Conservation (phyloP, 2,329 filamentous ascomycete genomes). For the Microcyclospora pomicola region DNA sequence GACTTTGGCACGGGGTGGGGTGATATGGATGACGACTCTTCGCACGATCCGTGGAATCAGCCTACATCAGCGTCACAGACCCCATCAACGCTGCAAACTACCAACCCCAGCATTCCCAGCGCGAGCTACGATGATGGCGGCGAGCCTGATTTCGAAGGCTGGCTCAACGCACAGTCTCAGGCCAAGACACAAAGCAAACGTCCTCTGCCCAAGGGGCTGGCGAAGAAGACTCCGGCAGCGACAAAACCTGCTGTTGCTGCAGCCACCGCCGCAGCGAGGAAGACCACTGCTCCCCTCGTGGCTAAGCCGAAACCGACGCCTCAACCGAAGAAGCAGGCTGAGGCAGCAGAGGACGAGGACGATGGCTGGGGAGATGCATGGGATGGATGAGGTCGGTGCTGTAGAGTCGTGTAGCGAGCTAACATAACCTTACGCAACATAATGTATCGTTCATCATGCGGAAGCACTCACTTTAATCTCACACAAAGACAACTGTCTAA, state of each 20-base stretch:
- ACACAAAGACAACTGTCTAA: no score
- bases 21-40: constrained; percentile 41
- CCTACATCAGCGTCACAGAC: constrained; percentile 13
- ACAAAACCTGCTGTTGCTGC: constrained; percentile 16
- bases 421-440: no score
- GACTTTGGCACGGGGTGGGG: constrained; percentile 61
- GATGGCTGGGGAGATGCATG: constrained; percentile 30
- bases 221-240: constrained; percentile 39
- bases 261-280: constrained; percentile 17
- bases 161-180: constrained; percentile 74
- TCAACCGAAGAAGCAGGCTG: constrained; percentile 11
- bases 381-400: constrained; percentile 1
- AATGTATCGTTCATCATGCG: no score
- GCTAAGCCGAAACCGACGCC: constrained; percentile 13
- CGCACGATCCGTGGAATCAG: constrained; percentile 26
- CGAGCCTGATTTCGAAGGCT: constrained; percentile 91
- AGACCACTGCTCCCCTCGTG: constrained; percentile 3
- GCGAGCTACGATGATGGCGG: constrained; percentile 64
- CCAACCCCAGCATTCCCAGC: constrained; percentile 6
- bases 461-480: no score
- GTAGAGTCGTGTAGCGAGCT: no score
- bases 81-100: constrained; percentile 8
- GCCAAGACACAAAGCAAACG: constrained; percentile 54
- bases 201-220: constrained; percentile 68
- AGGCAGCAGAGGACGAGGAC: constrained; percentile 23